A percentile compares a stretch with the other conserved stretches of the same genome.
Evolutionary conservation across 1,284 basidiomycete genomes (phyloP).

Genomic region (Quambalaria eucalypti): DNA sequence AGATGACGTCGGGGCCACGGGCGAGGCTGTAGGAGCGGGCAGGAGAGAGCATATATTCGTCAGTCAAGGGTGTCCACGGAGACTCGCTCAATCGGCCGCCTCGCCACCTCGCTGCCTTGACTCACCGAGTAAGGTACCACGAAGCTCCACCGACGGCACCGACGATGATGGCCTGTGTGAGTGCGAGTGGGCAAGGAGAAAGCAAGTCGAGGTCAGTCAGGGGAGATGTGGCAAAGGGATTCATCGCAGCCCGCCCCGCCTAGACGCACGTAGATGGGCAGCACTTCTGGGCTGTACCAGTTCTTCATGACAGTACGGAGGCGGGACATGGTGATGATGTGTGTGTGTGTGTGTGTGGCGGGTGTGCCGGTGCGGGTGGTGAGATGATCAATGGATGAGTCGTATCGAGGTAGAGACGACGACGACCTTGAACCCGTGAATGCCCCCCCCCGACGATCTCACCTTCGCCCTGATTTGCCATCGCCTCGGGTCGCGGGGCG

Average conservation of each 20-base stretch:
- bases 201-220: too few relatives aligned
- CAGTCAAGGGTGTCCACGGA: too few relatives aligned
- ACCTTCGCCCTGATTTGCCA: too few relatives aligned
- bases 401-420: too few relatives aligned
- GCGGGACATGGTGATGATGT: neutral
- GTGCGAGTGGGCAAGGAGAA: neutral
- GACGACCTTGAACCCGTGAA: too few relatives aligned
- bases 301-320: neutral
- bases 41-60: neutral
- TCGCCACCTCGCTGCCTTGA: too few relatives aligned
- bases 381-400: neutral
- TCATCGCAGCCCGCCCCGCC: neutral
- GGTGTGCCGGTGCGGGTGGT: neutral
- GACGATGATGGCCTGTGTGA: neutral
- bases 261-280: neutral
- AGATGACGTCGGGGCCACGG: slow-evolving; percentile 37
- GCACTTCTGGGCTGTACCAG: neutral
- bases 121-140: neutral
- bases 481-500: too few relatives aligned
- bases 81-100: too few relatives aligned
- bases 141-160: neutral
- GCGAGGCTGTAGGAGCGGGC: slow-evolving; percentile 14
- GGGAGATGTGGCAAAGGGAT: neutral
- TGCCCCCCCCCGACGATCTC: too few relatives aligned
- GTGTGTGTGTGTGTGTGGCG: neutral